Conservation (phyloP, 2,329 filamentous ascomycete species). For the Diaporthe sp. region DNA sequence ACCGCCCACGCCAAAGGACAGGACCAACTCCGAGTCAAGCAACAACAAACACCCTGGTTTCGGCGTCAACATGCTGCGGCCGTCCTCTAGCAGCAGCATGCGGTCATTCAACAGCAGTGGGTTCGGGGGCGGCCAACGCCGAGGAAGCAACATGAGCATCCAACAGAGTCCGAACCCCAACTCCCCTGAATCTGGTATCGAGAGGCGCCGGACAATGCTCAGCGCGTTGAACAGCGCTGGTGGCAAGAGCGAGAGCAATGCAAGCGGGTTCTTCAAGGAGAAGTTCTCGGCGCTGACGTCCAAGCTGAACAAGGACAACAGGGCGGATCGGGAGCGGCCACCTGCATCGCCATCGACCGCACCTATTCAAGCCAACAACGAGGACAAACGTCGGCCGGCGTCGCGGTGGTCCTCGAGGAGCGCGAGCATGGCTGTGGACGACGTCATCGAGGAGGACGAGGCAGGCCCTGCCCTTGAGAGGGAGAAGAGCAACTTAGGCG, state of each 20-base stretch:
- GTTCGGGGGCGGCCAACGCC: slow-evolving; percentile 33
- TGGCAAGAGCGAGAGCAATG: slow-evolving; percentile 36
- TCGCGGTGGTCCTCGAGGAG: slow-evolving; percentile 33
- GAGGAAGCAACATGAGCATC: slow-evolving; percentile 34
- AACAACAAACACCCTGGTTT: slow-evolving; percentile 33
- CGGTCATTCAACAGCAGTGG: slow-evolving; percentile 36
- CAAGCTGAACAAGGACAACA: slow-evolving; percentile 42
- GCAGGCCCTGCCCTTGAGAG: slow-evolving; percentile 14
- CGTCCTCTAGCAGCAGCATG: slow-evolving; percentile 39
- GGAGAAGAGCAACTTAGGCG: slow-evolving; percentile 2
- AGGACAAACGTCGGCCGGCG: slow-evolving; percentile 37
- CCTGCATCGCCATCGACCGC: background rate
- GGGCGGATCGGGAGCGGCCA: slow-evolving; percentile 37
- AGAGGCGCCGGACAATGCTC: slow-evolving; percentile 30
- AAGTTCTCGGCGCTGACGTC: slow-evolving; percentile 41
- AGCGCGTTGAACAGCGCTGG: slow-evolving; percentile 34
- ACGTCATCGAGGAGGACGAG: slow-evolving; percentile 37
- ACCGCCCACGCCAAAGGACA: slow-evolving; percentile 53
- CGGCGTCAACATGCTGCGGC: slow-evolving; percentile 39
- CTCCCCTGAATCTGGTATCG: slow-evolving; percentile 26
- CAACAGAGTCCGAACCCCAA: background rate
- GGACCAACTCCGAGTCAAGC: slow-evolving; percentile 32
- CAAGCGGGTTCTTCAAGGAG: slow-evolving; percentile 34
- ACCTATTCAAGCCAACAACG: slow-evolving; percentile 39
- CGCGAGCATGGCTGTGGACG: slow-evolving; percentile 36